Base-by-base conservation (phyloP, 495 filamentous ascomycete genomes). In the Penicillium verhagenii region DNA sequence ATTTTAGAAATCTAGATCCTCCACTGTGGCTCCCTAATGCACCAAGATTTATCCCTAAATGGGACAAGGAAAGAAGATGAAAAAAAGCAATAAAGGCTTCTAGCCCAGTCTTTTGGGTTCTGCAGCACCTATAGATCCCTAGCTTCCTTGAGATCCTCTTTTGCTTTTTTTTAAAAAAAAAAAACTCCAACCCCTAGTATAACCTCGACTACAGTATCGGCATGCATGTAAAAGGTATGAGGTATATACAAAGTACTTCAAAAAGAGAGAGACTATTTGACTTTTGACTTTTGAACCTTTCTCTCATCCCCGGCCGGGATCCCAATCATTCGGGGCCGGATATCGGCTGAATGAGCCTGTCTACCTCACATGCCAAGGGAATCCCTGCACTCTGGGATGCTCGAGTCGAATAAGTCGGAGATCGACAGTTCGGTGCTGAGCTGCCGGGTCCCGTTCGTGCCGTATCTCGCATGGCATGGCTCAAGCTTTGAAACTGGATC, bases 381-480 rank as follows among this genome's bases (percentile, higher is more conserved):
- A 63, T 55, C 63, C 63, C 42, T 65, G 62, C 56, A 37, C 23
- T 6, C 37, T 25, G 24, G 19, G 37, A 26, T 45, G 35, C 33
- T 42, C 24, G 29, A 50, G 37, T 42, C 24, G 29, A 50, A 43
- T 38, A 18, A 38, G 46, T 45, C 54, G 54, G 54, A 40, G 54
- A 61, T 61, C 54, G 48, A 57, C 53, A 45, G 45, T 37, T 50
- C 28, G 50, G 39, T 43, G 37, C 29, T 53, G 25, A 48, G 39
- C 53, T 61, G 59, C 55, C 59, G 59, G 51, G 47, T 52, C 54
- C 60, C 56, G 59, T 57, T 57, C 58, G 48, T 57, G 59, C 51
- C 54, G 56, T 63, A 58, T 62, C 59, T 62, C 55, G 59, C 59
- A 62, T 58, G 59, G 54, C 58, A 53, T 50, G 43, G 52, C 42